A percentile compares a stretch with the other conserved stretches of the same genome.
These are phyloP conservation scores for Aspergillus sp. DNA, from an alignment of 2,329 filamentous ascomycete species.

Conservation along the genomic window DNA sequence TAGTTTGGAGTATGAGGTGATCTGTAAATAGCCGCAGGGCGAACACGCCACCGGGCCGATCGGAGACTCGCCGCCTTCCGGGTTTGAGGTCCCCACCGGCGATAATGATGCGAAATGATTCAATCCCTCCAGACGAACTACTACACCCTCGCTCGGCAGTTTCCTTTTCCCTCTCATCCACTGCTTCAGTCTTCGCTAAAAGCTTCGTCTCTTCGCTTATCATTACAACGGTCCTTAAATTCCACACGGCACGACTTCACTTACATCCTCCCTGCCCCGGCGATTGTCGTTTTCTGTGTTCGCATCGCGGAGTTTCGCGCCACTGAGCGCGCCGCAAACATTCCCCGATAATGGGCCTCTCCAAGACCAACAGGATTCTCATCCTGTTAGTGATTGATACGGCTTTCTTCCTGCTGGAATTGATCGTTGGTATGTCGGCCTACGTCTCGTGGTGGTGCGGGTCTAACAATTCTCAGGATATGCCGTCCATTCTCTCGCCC, in stretches of 20 bases:
- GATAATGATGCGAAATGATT: not conserved
- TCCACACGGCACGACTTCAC: not conserved
- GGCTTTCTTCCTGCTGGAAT: constrained; percentile 84
- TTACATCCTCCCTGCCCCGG: not conserved
- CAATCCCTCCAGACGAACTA: not conserved
- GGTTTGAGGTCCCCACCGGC: not conserved
- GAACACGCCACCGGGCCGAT: constrained; percentile 7
- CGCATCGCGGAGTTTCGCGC: constrained; percentile 18
- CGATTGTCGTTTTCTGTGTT: constrained; percentile 1
- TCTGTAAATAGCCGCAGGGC: too few relatives aligned
- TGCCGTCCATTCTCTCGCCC: constrained; percentile 82
- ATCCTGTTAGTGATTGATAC: constrained; percentile 90
- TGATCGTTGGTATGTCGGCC: constrained; percentile 61
- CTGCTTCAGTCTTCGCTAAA: not conserved
- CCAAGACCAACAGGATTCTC: constrained; percentile 87
- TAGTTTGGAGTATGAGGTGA: too few relatives aligned
- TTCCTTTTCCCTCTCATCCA: not conserved
- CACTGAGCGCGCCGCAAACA: constrained; percentile 21
- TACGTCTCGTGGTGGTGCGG: not conserved
- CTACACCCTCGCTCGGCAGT: not conserved
- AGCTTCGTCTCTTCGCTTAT: not conserved
- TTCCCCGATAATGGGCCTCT: constrained; percentile 67
- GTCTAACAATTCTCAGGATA: constrained; percentile 55
- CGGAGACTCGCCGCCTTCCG: not conserved
- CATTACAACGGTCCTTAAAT: not conserved